phyloP scores from a whole-genome alignment of 352 stramenopile genomes.

The Phytophthora uliginosa region DNA sequence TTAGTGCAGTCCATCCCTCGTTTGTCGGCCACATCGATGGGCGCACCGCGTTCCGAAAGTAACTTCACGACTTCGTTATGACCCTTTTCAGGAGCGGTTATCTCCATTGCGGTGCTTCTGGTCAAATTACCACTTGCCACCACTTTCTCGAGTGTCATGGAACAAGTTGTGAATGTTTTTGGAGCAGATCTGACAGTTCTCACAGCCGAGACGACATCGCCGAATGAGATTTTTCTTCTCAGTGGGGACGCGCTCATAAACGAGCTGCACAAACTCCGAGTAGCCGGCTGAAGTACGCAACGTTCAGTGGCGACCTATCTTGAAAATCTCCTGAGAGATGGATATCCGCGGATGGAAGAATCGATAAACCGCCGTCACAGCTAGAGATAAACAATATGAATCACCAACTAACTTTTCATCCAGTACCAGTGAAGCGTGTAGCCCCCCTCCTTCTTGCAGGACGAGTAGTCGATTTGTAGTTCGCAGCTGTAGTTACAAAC shows the following conservation, averaged over 20 bases:
- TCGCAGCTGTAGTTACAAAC: too few species aligned
- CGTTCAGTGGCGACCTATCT: slow-evolving; percentile 20
- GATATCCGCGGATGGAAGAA: slow-evolving; percentile 7
- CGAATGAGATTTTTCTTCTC: neutral
- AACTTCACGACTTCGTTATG: slow-evolving; percentile 9
- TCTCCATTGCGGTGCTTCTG: slow-evolving; percentile 31
- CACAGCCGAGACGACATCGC: neutral
- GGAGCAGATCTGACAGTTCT: neutral
- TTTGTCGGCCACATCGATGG: slow-evolving; percentile 1
- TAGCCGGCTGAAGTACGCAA: slow-evolving; percentile 35
- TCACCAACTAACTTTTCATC: neutral
- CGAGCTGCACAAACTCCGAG: slow-evolving; percentile 26
- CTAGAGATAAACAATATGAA: too few species aligned
- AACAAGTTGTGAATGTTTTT: neutral
- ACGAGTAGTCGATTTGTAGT: slow-evolving; percentile 14
- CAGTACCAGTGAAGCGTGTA: slow-evolving; percentile 11
- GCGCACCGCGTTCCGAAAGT: slow-evolving; percentile 9
- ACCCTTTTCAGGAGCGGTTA: slow-evolving; percentile 13
- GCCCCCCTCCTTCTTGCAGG: slow-evolving; percentile 2
- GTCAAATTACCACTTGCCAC: slow-evolving; percentile 10
- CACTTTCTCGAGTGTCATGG: neutral
- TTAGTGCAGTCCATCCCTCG: slow-evolving; percentile 13
- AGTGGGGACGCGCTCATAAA: slow-evolving; percentile 12
- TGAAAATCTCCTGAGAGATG: slow-evolving; percentile 29
- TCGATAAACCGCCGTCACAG: too few species aligned